Evolutionary conservation across 495 filamentous ascomycete genomes (phyloP).

Genomic region (Jackrogersella minutella): DNA sequence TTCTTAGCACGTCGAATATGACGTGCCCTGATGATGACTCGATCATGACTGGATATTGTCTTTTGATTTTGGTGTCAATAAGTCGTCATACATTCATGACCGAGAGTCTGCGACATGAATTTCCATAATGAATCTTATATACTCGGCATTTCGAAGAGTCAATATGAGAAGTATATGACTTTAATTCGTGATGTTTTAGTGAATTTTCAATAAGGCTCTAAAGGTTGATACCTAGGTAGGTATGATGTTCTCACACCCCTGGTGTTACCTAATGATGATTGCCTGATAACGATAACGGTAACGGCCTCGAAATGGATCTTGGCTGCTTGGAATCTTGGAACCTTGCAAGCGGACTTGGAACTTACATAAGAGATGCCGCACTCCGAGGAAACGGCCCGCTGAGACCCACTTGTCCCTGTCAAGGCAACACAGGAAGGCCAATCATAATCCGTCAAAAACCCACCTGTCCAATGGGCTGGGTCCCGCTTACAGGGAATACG

Average conservation of each 20-base stretch:
- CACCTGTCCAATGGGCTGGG: conserved; percentile 29
- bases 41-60: conserved; percentile 2
- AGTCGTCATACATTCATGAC: not conserved
- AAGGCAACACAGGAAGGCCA: conserved; percentile 19
- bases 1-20: conserved; percentile 54
- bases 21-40: conserved; percentile 20
- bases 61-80: not conserved
- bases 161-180: not conserved
- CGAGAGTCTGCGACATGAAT: too few relatives aligned
- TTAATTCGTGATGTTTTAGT: too few relatives aligned
- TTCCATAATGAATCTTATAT: not conserved
- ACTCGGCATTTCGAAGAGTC: too few relatives aligned
- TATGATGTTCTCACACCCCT: conserved; percentile 10
- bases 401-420: conserved; percentile 12
- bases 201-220: conserved; percentile 16
- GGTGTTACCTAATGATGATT: conserved; percentile 6
- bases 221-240: not conserved
- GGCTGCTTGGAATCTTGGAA: too few relatives aligned
- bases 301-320: too few relatives aligned
- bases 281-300: not conserved
- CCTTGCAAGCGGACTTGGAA: conserved; percentile 20
- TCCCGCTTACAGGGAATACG: not conserved
- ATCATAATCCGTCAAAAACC: conserved; percentile 18
- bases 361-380: not conserved
- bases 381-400: conserved; percentile 17